phyloP scores from a whole-genome alignment of 129 eudicot species.

The Smallanthus sonchifolius region DNA sequence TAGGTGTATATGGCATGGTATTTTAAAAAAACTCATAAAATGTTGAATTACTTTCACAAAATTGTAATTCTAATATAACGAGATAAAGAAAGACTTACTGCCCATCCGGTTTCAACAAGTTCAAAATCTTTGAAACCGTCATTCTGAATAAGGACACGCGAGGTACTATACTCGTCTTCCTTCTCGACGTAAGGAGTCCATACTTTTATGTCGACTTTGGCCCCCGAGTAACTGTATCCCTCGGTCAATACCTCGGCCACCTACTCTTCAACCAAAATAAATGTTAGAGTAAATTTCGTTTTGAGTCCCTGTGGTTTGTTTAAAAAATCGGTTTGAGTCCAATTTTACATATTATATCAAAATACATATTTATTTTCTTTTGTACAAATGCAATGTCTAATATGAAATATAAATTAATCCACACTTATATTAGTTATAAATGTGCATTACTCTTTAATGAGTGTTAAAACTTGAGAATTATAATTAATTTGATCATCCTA shows the following conservation, averaged over 20 bases:
- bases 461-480: too few relatives aligned
- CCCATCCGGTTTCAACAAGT: conserved; percentile 59
- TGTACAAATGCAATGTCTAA: too few relatives aligned
- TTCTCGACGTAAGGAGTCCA: conserved; percentile 53
- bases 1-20: too few relatives aligned
- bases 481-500: too few relatives aligned
- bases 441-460: too few relatives aligned
- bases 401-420: too few relatives aligned
- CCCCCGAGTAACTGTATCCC: conserved; percentile 54
- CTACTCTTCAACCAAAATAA: conserved; percentile 13
- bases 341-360: not conserved
- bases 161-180: conserved; percentile 57
- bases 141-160: conserved; percentile 37
- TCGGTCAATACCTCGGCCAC: conserved; percentile 35
- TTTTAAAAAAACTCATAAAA: too few relatives aligned
- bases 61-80: not conserved
- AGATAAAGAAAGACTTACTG: conserved; percentile 23
- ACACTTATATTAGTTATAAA: too few relatives aligned
- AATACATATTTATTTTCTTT: not conserved
- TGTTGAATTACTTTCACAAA: not conserved
- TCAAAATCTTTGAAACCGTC: conserved; percentile 38
- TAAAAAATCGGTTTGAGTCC: too few relatives aligned
- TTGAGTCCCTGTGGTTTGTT: too few relatives aligned
- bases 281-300: not conserved
- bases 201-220: conserved; percentile 50